A percentile compares a stretch with the other conserved stretches of the same genome.
phyloP scores from a whole-genome alignment of 1,284 basidiomycete genomes.

The Flammula alnicola region DNA sequence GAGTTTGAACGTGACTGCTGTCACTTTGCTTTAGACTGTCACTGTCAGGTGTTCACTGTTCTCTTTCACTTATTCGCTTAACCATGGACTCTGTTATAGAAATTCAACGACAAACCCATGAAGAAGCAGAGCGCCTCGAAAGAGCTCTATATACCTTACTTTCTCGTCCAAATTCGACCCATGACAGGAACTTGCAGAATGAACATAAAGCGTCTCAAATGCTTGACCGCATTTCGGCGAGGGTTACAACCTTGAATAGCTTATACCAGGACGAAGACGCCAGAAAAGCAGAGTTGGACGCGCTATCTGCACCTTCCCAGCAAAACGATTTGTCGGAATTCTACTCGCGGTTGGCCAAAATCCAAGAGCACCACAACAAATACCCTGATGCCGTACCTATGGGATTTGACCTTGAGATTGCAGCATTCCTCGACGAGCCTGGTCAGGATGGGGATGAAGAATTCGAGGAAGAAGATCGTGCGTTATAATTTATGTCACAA shows the following conservation, averaged over 20 bases:
- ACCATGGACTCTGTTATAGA: slow-evolving; percentile 92
- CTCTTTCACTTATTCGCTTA: slow-evolving; percentile 5
- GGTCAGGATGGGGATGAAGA: slow-evolving; percentile 76
- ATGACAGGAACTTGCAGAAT: slow-evolving; percentile 72
- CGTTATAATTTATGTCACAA: slow-evolving; percentile 36
- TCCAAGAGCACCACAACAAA: slow-evolving; percentile 95
- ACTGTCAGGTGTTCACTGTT: slow-evolving; percentile 10
- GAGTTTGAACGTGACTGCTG: slow-evolving; percentile 56
- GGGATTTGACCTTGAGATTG: slow-evolving; percentile 82
- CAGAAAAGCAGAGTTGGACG: slow-evolving; percentile 63
- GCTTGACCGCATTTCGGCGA: slow-evolving; percentile 79
- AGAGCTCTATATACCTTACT: slow-evolving; percentile 72
- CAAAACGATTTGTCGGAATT: slow-evolving; percentile 89
- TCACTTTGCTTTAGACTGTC: slow-evolving; percentile 7
- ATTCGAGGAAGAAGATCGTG: slow-evolving; percentile 81
- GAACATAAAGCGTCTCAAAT: slow-evolving; percentile 90
- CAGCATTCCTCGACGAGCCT: slow-evolving; percentile 76
- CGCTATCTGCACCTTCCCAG: slow-evolving; percentile 59
- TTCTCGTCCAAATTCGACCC: slow-evolving; percentile 62
- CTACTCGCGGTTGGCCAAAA: slow-evolving; percentile 90
- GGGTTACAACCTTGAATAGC: slow-evolving; percentile 66
- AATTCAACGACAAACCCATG: slow-evolving; percentile 90
- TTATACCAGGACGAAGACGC: slow-evolving; percentile 78
- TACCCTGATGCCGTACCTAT: slow-evolving; percentile 88
- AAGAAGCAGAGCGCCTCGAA: slow-evolving; percentile 93